Conservation (phyloP, 2,329 filamentous ascomycete species). For the Diaporthe amygdali region DNA sequence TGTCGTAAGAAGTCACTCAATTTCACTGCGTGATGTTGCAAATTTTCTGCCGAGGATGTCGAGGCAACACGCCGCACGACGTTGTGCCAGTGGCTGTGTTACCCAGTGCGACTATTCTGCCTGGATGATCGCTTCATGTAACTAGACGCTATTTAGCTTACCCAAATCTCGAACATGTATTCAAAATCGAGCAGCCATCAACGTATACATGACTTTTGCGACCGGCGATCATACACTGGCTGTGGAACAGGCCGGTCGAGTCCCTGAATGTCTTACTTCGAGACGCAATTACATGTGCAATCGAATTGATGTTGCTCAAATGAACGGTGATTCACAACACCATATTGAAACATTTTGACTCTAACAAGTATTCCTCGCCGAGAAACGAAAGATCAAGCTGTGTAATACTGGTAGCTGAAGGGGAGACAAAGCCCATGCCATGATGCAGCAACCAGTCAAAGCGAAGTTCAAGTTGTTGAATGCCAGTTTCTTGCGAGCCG, state of each 20-base stretch:
- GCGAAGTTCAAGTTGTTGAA: no score
- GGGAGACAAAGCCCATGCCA: neutral
- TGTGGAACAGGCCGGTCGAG: no score
- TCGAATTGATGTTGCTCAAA: no score
- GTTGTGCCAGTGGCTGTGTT: neutral
- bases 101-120: neutral
- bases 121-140: no score
- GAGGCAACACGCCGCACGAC: neutral
- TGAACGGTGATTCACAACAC: neutral
- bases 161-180: no score
- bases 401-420: neutral
- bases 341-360: neutral
- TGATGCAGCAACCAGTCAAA: neutral
- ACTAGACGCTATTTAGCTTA: neutral
- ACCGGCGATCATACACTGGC: no score
- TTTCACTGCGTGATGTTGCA: no score
- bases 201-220: neutral
- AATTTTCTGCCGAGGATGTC: neutral
- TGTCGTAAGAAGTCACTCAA: no score
- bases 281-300: neutral
- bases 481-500: no score
- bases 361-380: neutral
- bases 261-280: neutral
- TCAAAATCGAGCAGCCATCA: no score
- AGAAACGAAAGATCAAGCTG: neutral